Base-by-base conservation (phyloP, 192 early-diverging fungal genomes). In the Coemansia sp. region DNA sequence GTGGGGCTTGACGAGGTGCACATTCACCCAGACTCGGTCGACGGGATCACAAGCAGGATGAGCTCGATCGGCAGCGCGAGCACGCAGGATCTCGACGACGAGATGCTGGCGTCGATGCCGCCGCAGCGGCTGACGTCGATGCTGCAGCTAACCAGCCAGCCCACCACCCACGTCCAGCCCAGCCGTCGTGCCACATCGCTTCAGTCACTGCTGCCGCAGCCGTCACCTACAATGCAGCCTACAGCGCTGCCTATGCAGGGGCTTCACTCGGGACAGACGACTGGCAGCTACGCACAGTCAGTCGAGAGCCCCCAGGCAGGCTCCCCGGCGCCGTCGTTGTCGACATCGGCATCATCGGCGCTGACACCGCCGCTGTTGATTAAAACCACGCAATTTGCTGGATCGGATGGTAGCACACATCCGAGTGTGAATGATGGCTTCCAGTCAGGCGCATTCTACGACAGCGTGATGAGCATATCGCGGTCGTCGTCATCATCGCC, bases 81-180 rank as follows among this genome's bases (percentile, higher is more conserved):
- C 31, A 3, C 38, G 18, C 19, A 48, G 5, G 21, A 5, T 4
- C 19, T 33, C 16, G 33, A 52, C 11, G 18, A 60, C 25, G 33
- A 60, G 32, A 14, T 38, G n/a, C 28, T 57, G 3, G 35, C 59
- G 5, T 33, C 7, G 1, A 18, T 60, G 47, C 35, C 48, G 38
- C 32, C 31, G 33, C 59, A 50, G 28, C 33, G 38, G 8, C 49
- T 52, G 29, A 29, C 59, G 2, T 51, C 59, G 11, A 27, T 42
- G 50, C 18, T 60, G 38, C 24, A 43, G 33, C 27, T 60, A 7
- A 18, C 24, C 40, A 52, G 18, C 28, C 59, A 60, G 59, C 59
- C 59, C 6, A 60, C 59, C 25, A 51, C 49, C 4, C 33, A 28
- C 2, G 30, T 60, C 1, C 48, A 38, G 19, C 38, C 49, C 19